A percentile compares a stretch with the other conserved stretches of the same genome.
Evolutionary conservation across 306 rosid species (phyloP).

Genomic region (Parietaria judaica): DNA sequence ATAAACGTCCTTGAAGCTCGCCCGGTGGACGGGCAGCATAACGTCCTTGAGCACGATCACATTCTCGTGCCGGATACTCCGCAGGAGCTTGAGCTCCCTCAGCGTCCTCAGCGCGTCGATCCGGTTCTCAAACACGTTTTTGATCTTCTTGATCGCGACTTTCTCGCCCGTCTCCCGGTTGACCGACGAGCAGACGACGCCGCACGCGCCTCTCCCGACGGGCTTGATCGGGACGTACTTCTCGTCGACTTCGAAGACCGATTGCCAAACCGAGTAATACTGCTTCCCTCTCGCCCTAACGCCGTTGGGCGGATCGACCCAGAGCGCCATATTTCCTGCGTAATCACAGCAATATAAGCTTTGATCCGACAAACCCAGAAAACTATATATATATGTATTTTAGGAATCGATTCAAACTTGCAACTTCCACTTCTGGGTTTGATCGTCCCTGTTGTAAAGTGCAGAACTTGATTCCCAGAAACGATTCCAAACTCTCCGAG

Average conservation of each 20-base stretch:
- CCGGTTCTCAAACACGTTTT: constrained; percentile 56
- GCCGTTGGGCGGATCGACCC: constrained; percentile 60
- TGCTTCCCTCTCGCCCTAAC: constrained; percentile 55
- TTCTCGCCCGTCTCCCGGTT: constrained; percentile 68
- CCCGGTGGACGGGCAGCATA: constrained; percentile 58
- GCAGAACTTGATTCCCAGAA: too few species aligned
- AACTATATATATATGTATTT: constrained; percentile 16
- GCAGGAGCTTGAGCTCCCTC: constrained; percentile 75
- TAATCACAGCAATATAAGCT: constrained; percentile 17
- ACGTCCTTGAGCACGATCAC: constrained; percentile 82
- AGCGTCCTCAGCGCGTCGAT: constrained; percentile 63
- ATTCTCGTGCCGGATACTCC: constrained; percentile 65
- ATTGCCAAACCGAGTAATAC: constrained; percentile 59
- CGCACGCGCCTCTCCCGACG: constrained; percentile 76
- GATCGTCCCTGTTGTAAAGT: constrained; percentile 18
- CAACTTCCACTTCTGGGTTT: constrained; percentile 32
- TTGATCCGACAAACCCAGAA: not conserved
- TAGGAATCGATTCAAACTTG: constrained; percentile 60
- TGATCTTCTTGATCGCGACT: constrained; percentile 83
- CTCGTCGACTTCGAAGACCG: constrained; percentile 73
- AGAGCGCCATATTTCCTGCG: constrained; percentile 51
- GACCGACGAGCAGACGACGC: constrained; percentile 77
- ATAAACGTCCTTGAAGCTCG: constrained; percentile 68
- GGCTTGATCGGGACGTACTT: constrained; percentile 78
- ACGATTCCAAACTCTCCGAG: constrained; percentile 5